Conservation (phyloP, 2,329 filamentous ascomycete species). For the Talaromyces sp. region DNA sequence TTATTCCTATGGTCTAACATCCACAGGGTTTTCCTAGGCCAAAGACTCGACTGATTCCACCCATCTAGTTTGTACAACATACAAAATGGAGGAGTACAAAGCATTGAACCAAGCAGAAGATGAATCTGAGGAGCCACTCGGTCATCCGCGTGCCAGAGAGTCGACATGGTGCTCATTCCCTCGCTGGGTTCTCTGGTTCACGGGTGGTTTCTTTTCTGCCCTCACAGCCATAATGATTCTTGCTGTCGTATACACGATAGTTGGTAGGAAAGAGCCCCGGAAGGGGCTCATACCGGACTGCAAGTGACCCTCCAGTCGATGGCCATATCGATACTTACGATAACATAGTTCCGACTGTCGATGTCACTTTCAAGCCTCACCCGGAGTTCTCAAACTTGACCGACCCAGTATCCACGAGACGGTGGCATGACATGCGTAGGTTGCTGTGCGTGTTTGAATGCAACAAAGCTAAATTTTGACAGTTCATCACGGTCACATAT, state of each 20-base stretch:
- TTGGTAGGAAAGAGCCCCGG: neutral
- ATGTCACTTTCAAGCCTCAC: conserved; percentile 2
- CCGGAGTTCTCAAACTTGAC: conserved; percentile 8
- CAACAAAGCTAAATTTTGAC: neutral
- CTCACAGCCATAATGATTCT: neutral
- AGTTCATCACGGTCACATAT: conserved; percentile 5
- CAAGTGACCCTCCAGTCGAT: neutral
- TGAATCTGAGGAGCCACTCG: neutral
- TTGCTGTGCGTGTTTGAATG: neutral
- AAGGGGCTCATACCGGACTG: conserved; percentile 1
- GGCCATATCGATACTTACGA: neutral
- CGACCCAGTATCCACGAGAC: neutral
- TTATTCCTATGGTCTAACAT: too few species aligned
- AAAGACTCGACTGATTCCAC: too few species aligned
- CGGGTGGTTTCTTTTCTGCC: neutral
- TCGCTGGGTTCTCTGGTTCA: neutral
- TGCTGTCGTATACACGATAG: neutral
- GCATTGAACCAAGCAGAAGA: neutral
- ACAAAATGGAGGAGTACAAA: too few species aligned
- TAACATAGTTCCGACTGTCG: conserved; percentile 2
- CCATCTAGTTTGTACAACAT: too few species aligned
- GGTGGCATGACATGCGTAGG: conserved; percentile 5
- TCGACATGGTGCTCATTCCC: neutral
- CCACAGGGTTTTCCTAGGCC: too few species aligned
- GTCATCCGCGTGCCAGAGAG: neutral